Evolutionary conservation across 192 early-diverging fungal genomes (phyloP).

Genomic region (Coemansia sp.): DNA sequence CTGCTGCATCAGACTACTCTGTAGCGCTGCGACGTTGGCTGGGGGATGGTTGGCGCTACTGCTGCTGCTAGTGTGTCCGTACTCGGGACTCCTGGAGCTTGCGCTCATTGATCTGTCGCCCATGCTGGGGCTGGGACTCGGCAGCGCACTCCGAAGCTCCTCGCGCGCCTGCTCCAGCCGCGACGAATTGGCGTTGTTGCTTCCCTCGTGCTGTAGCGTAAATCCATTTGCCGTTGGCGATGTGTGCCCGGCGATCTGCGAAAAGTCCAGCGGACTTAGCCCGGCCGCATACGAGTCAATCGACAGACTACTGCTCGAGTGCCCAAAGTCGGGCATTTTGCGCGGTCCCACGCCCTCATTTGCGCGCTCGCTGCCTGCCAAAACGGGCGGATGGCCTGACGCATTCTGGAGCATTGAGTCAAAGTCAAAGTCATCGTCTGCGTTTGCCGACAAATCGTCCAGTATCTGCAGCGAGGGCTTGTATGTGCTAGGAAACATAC

Average conservation of each 20-base stretch:
- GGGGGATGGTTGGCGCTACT: neutral
- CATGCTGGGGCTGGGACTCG: slow-evolving; percentile 9
- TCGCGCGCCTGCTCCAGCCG: slow-evolving; percentile 26
- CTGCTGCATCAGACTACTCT: slow-evolving; percentile 28
- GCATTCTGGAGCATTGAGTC: slow-evolving; percentile 42
- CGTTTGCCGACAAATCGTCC: slow-evolving; percentile 15
- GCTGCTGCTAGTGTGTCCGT: slow-evolving; percentile 6
- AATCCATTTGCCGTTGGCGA: slow-evolving; percentile 24
- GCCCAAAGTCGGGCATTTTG: slow-evolving; percentile 13
- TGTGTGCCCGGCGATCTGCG: slow-evolving; percentile 14
- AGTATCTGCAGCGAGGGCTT: slow-evolving; percentile 39
- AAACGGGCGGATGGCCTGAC: slow-evolving; percentile 7
- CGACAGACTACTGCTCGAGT: slow-evolving; percentile 25
- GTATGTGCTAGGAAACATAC: slow-evolving; percentile 31
- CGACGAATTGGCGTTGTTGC: neutral
- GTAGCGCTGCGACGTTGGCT: slow-evolving; percentile 22
- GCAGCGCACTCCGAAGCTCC: slow-evolving; percentile 18
- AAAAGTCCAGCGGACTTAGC: slow-evolving; percentile 28
- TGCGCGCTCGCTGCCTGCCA: slow-evolving; percentile 8
- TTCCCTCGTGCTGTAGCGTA: slow-evolving; percentile 9
- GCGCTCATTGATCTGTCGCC: slow-evolving; percentile 1
- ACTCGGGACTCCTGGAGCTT: slow-evolving; percentile 3
- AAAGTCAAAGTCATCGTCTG: slow-evolving; percentile 47
- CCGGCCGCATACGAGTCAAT: slow-evolving; percentile 25
- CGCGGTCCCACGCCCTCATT: slow-evolving; percentile 10